These are phyloP conservation scores for Scedosporium boydii DNA, from an alignment of 2,329 filamentous ascomycete species.

Conservation along the genomic window DNA sequence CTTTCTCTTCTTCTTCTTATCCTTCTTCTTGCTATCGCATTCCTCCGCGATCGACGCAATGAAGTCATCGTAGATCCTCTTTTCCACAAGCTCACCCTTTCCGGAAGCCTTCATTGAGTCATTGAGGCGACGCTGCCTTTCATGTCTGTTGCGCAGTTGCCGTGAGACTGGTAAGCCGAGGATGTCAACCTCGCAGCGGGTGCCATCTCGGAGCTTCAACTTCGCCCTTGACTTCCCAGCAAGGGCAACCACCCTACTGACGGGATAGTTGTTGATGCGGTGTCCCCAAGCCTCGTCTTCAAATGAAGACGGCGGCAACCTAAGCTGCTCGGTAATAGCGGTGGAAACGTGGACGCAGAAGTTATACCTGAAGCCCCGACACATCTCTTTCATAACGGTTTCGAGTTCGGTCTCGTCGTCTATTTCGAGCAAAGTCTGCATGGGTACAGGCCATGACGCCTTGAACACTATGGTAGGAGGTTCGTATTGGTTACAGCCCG, in stretches of 20 bases:
- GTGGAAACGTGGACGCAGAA: not conserved
- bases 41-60: not conserved
- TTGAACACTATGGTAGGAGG: not conserved
- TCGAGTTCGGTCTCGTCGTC: not conserved
- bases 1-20: not conserved
- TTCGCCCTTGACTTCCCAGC: not conserved
- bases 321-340: not conserved
- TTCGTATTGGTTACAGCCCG: not conserved
- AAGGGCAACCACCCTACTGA: not conserved
- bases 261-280: not conserved
- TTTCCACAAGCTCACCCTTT: not conserved
- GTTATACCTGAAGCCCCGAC: not conserved
- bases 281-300: not conserved
- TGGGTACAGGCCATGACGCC: not conserved
- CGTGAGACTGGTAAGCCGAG: not conserved
- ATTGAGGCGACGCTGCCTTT: not conserved
- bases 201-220: not conserved
- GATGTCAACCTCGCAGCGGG: not conserved
- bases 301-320: not conserved
- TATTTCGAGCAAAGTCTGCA: not conserved
- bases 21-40: not conserved
- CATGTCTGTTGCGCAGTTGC: not conserved
- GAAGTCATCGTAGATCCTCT: not conserved
- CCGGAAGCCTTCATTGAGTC: not conserved
- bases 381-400: not conserved